Evolutionary conservation across 148 eudicot genomes (phyloP), one percentile per base, ranked within the genome.

Genomic region (Diospyros lotus): DNA sequence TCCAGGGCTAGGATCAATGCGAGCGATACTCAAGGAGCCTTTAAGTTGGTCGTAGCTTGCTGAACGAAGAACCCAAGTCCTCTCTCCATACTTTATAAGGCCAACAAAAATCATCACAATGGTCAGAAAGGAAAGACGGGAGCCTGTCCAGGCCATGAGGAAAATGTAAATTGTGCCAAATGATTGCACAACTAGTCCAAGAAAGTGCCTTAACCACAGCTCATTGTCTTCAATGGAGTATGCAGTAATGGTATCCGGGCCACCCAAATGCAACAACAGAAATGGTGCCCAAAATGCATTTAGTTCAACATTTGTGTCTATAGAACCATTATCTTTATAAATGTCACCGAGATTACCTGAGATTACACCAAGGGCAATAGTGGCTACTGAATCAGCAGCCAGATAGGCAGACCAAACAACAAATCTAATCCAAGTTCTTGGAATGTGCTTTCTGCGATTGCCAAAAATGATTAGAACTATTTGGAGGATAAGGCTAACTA

Each of bases 1-100:
- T 69, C 79, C 81, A 18, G 90, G 90, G 15, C 90, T 88, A 3
- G 88, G 76, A 13, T 87, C 88, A 15, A 86, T 85, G 2, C 56
- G 44, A 4, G n/a, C n/a, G n/a, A 73, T 80, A 58, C 83, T 81
- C 79, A 83, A 60, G 0, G 90, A 88, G 70, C 67, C 77, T 1
- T 84, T 73, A 50, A 85, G 74, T 55, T 83, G 64, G 55, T 83
- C 85, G 5, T 58, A 64, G 46, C 78, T 85, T 2, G 91, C 89
- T 10, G 84, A 83, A 68, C 82, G 69, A 44, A 88, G 78, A 6
- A 85, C 80, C 44, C 8, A 79, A 14, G 79, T 80, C 56, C 91
- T 77, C 67, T 88, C 91, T 4, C 45, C 61, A 61, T 68, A 85
- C 82, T 88, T 88, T 60, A 85, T 74, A 1, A 80, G 54, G 40